Evolutionary conservation across 495 filamentous ascomycete genomes (phyloP).

Genomic region (Bryoglossum gracile): DNA sequence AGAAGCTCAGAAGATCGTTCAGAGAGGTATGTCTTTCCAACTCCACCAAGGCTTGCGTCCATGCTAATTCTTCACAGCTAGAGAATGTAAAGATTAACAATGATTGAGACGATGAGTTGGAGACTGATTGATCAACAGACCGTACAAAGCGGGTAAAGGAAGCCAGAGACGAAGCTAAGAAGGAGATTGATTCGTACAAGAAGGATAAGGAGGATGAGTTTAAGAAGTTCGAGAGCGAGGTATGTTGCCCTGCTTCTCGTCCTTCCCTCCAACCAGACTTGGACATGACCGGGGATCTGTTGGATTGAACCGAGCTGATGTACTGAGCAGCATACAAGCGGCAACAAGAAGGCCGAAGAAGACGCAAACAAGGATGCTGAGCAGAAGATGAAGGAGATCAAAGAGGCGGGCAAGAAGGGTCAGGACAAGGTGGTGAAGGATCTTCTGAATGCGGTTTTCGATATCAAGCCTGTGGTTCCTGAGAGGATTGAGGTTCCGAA

Average conservation of each 20-base stretch:
- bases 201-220: constrained; percentile 88
- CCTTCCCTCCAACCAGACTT: too few relatives aligned
- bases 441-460: constrained; percentile 68
- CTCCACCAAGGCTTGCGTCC: too few relatives aligned
- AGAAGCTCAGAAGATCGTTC: constrained; percentile 95
- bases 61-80: constrained; percentile 37
- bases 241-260: too few relatives aligned
- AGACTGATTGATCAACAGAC: constrained; percentile 48
- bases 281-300: not conserved
- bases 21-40: not conserved
- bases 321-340: constrained; percentile 36
- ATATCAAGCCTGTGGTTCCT: constrained; percentile 66
- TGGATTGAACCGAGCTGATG: not conserved
- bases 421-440: constrained; percentile 74
- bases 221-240: constrained; percentile 90
- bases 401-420: constrained; percentile 66
- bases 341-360: constrained; percentile 50
- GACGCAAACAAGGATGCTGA: constrained; percentile 56
- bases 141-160: constrained; percentile 96
- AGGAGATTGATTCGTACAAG: constrained; percentile 94
- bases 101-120: too few relatives aligned
- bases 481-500: constrained; percentile 24
- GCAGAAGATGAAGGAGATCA: constrained; percentile 72
- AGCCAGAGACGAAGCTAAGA: constrained; percentile 89
- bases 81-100: constrained; percentile 79